Conservation (phyloP, 495 filamentous ascomycete genomes). For the Trypethelium eluteriae region DNA sequence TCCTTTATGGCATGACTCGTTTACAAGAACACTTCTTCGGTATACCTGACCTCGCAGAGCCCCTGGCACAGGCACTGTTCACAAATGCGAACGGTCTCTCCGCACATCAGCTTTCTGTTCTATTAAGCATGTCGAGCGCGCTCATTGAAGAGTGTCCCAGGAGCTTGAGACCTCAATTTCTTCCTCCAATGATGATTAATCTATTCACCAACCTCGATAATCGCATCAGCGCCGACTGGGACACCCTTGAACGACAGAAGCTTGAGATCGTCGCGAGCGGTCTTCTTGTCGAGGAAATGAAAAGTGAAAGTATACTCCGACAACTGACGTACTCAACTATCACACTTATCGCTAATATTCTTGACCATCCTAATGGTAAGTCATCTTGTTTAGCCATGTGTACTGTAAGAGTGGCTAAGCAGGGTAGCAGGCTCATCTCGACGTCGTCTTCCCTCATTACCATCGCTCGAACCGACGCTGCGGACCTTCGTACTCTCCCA, state of each 20-base stretch:
- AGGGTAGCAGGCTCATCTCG: constrained; percentile 31
- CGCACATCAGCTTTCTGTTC: constrained; percentile 82
- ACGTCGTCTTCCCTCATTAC: constrained; percentile 38
- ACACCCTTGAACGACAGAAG: constrained; percentile 53
- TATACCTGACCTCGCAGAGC: constrained; percentile 71
- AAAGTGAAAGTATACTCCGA: constrained; percentile 90
- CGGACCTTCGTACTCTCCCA: constrained; percentile 66
- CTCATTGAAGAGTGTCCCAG: constrained; percentile 87
- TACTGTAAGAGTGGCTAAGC: neutral
- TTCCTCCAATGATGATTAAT: constrained; percentile 74
- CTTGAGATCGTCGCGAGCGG: constrained; percentile 57
- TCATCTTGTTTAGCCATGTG: neutral
- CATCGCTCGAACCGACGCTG: constrained; percentile 21
- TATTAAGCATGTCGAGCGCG: constrained; percentile 77
- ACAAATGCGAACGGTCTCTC: constrained; percentile 76
- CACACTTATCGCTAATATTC: constrained; percentile 76
- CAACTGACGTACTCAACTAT: constrained; percentile 87
- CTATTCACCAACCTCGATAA: constrained; percentile 79
- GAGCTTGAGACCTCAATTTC: constrained; percentile 64
- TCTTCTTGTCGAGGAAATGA: constrained; percentile 89
- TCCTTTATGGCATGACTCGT: constrained; percentile 86
- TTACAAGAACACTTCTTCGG: constrained; percentile 85
- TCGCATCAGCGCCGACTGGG: constrained; percentile 84
- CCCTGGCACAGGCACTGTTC: constrained; percentile 77
- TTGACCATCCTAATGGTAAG: constrained; percentile 46